Evolutionary conservation across 441 rosid genomes (phyloP).

Genomic region (Francoa sonchifolia): DNA sequence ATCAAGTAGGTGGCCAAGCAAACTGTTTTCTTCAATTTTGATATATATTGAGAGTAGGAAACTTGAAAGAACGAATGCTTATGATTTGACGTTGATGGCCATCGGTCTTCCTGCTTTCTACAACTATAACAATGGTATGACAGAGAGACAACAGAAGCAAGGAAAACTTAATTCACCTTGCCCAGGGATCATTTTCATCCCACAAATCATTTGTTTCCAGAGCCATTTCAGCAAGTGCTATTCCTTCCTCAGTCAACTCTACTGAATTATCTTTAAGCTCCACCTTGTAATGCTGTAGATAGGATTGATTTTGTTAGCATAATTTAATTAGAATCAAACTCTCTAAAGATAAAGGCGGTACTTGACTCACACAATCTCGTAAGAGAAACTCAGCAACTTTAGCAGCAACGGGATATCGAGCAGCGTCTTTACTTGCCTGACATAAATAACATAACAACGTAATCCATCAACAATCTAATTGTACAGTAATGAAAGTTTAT

Average conservation of each 20-base stretch:
- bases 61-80: neutral
- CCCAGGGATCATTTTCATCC: constrained; percentile 99
- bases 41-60: no score
- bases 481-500: constrained; percentile 2
- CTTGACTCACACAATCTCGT: constrained; percentile 52
- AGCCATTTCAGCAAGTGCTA: constrained; percentile 87
- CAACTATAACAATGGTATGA: constrained; percentile 3
- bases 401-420: constrained; percentile 92
- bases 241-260: constrained; percentile 95
- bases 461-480: constrained; percentile 10
- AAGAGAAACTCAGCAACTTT: constrained; percentile 91
- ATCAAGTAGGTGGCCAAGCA: no score
- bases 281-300: constrained; percentile 66
- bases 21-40: no score
- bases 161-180: constrained; percentile 40
- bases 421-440: constrained; percentile 90
- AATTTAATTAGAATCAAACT: constrained; percentile 5
- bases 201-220: constrained; percentile 88
- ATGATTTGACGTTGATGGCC: neutral
- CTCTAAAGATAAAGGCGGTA: constrained; percentile 9
- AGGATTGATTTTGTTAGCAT: constrained; percentile 9
- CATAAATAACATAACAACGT: constrained; percentile 6
- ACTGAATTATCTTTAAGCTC: constrained; percentile 92
- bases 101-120: constrained; percentile 1
- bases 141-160: constrained; percentile 10